These are phyloP conservation scores for Cubamyces sp. DNA, from an alignment of 768 basidiomycete genomes.

Conservation along the genomic window DNA sequence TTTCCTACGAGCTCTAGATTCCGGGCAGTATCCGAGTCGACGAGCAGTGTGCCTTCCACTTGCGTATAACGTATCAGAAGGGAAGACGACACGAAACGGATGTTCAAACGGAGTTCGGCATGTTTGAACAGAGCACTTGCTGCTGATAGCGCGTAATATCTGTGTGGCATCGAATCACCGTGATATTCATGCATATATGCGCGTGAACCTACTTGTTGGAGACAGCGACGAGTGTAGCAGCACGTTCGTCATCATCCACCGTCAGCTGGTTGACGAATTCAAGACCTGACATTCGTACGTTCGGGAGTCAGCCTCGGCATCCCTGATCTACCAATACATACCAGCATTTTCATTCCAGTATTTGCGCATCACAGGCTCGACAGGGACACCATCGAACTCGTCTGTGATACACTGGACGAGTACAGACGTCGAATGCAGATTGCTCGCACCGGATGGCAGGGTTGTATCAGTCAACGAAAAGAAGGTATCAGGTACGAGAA, in stretches of 20 bases:
- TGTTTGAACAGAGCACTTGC: constrained; percentile 87
- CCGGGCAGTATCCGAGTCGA: constrained; percentile 85
- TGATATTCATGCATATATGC: constrained; percentile 3
- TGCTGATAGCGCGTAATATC: constrained; percentile 90
- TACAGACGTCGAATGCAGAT: constrained; percentile 53
- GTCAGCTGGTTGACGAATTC: constrained; percentile 80
- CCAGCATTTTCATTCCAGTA: constrained; percentile 89
- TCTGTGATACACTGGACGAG: constrained; percentile 75
- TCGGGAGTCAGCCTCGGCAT: constrained; percentile 8
- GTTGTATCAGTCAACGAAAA: constrained; percentile 59
- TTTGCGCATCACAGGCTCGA: constrained; percentile 74
- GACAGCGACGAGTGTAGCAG: constrained; percentile 76
- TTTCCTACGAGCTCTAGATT: constrained; percentile 92
- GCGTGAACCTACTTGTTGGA: constrained; percentile 72
- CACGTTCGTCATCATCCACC: constrained; percentile 79
- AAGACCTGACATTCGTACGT: constrained; percentile 51
- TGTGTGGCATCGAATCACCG: constrained; percentile 35
- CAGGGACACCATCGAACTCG: constrained; percentile 67
- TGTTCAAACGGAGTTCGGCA: constrained; percentile 69
- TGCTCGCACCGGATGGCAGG: constrained; percentile 47
- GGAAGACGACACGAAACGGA: constrained; percentile 69
- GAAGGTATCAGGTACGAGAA: constrained; percentile 86
- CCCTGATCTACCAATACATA: constrained; percentile 32
- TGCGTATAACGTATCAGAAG: constrained; percentile 76
- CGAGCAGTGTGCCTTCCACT: constrained; percentile 92